These are phyloP conservation scores for Cladophialophora immunda DNA, from an alignment of 2,329 filamentous ascomycete genomes.

Conservation along the genomic window DNA sequence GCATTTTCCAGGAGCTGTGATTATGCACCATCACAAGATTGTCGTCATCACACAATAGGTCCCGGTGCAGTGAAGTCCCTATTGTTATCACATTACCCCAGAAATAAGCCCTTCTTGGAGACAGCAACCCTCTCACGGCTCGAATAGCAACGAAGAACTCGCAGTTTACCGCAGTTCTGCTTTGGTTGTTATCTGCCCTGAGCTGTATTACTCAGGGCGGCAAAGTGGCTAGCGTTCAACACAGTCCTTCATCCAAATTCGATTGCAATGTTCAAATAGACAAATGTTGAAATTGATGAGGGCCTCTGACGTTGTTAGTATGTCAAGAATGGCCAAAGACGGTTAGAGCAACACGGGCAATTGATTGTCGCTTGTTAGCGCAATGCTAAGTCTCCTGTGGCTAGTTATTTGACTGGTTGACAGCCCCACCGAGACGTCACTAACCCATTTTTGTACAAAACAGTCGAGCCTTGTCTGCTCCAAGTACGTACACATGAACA, in stretches of 20 bases:
- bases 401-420: background rate
- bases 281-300: background rate
- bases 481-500: background rate
- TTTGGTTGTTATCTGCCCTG: background rate
- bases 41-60: background rate
- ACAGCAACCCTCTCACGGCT: background rate
- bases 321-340: background rate
- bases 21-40: background rate
- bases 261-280: background rate
- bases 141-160: background rate
- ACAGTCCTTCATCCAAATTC: background rate
- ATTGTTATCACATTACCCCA: background rate
- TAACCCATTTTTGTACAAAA: background rate
- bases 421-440: background rate
- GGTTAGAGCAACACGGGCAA: background rate
- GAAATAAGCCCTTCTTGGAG: background rate
- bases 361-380: background rate
- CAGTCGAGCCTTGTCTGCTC: background rate
- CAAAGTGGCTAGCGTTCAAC: background rate
- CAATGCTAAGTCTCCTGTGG: background rate
- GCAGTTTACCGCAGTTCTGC: background rate
- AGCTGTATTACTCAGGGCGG: background rate
- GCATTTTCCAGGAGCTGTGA: background rate
- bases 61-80: background rate
- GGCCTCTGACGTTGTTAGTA: background rate